Conservation (phyloP, 257 asterid genomes). For the Plantago ovata region DNA sequence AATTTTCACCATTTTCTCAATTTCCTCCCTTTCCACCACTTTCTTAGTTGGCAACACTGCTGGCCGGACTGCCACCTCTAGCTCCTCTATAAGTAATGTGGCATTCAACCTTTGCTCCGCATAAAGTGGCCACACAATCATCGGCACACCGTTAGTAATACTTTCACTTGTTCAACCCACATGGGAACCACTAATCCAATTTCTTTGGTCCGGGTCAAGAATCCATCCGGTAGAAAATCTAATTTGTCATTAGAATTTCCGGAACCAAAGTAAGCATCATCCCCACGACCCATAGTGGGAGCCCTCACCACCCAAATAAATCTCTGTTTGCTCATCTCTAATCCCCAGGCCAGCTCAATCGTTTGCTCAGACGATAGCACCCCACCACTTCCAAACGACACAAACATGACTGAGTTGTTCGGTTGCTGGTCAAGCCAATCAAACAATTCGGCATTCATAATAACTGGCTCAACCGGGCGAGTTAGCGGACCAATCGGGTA, state of each 20-base stretch:
- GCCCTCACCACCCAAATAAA: constrained; percentile 69
- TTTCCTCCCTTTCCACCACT: constrained; percentile 55
- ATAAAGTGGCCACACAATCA: constrained; percentile 73
- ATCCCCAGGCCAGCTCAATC: constrained; percentile 57
- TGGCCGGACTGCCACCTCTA: constrained; percentile 48
- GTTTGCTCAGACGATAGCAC: constrained; percentile 36
- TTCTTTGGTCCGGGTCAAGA: constrained; percentile 23
- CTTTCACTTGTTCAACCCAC: constrained; percentile 53
- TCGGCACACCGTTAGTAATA: constrained; percentile 45
- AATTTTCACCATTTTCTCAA: constrained; percentile 37
- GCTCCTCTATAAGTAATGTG: constrained; percentile 46
- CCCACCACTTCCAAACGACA: constrained; percentile 76
- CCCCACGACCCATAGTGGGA: constrained; percentile 32
- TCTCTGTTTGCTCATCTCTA: constrained; percentile 52
- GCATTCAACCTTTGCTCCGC: constrained; percentile 65
- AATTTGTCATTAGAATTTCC: constrained; percentile 16
- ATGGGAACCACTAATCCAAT: constrained; percentile 28
- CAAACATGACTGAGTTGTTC: constrained; percentile 45
- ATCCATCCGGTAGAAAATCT: constrained; percentile 44
- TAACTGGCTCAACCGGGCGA: constrained; percentile 25
- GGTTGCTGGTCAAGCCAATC: constrained; percentile 61
- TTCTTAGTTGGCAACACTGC: constrained; percentile 30
- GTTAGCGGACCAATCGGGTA: constrained; percentile 58
- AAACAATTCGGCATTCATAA: constrained; percentile 1
- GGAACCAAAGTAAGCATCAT: constrained; percentile 36